Conservation (phyloP, 805 yeast genomes). For the Candida quercuum region DNA sequence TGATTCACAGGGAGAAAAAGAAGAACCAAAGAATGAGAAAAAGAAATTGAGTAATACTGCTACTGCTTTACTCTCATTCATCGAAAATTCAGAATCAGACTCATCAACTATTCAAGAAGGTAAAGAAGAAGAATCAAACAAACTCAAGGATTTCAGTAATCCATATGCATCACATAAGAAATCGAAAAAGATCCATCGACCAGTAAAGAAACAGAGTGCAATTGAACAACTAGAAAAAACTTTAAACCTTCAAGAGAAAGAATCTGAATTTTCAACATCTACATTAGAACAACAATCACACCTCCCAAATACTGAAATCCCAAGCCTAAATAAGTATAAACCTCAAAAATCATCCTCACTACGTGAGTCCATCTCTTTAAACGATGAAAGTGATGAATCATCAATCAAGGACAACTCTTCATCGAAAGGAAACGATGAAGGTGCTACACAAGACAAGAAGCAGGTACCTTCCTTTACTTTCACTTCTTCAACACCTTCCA, state of each 20-base stretch:
- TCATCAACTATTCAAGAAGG: slow-evolving; percentile 7
- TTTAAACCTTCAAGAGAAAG: slow-evolving; percentile 5
- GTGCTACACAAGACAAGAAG: slow-evolving; percentile 1
- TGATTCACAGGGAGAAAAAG: not conserved
- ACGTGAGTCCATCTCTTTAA: slow-evolving; percentile 26
- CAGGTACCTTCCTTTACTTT: not conserved
- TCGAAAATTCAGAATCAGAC: slow-evolving; percentile 26
- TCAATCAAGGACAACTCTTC: slow-evolving; percentile 6
- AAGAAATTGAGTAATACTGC: slow-evolving; percentile 42
- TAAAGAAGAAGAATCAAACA: slow-evolving; percentile 5
- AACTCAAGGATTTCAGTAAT: slow-evolving; percentile 27
- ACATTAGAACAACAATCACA: not conserved
- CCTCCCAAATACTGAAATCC: slow-evolving; percentile 1
- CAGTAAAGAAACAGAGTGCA: slow-evolving; percentile 11
- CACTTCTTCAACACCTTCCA: not conserved
- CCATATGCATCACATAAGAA: slow-evolving; percentile 32
- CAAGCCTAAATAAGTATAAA: slow-evolving; percentile 23
- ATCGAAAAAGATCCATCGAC: slow-evolving; percentile 3
- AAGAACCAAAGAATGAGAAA: slow-evolving; percentile 5
- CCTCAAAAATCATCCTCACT: slow-evolving; percentile 34
- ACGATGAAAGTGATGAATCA: slow-evolving; percentile 10
- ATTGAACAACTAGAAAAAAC: slow-evolving; percentile 20
- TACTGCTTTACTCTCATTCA: slow-evolving; percentile 39
- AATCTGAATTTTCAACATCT: not conserved
- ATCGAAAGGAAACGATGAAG: slow-evolving; percentile 1